These are phyloP conservation scores for Wilhelminamyces savonicus DNA, from an alignment of 805 yeast genomes.

Conservation along the genomic window DNA sequence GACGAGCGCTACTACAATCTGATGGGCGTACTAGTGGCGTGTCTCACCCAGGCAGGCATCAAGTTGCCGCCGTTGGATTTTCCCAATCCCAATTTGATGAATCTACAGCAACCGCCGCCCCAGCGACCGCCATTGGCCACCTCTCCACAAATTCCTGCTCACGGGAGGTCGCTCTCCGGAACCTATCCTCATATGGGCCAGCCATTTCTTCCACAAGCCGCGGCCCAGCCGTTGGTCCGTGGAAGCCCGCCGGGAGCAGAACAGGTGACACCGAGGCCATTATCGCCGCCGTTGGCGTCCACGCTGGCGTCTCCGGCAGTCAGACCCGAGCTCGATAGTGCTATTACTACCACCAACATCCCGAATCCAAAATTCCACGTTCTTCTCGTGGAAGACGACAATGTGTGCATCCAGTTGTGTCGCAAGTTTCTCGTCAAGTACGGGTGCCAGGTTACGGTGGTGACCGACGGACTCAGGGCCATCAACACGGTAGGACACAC, in stretches of 20 bases:
- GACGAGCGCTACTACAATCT: conserved; percentile 53
- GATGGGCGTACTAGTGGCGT: conserved; percentile 42
- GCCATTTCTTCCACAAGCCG: no score
- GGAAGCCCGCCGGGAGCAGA: no score
- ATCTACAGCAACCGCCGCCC: conserved; percentile 2
- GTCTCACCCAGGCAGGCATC: conserved; percentile 54
- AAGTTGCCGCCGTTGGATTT: conserved; percentile 60
- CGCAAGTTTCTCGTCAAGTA: conserved; percentile 75
- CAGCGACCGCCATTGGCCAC: conserved; percentile 1
- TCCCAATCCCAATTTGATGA: conserved; percentile 33
- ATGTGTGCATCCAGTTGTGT: conserved; percentile 76
- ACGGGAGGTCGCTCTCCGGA: no score
- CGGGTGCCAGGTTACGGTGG: conserved; percentile 91
- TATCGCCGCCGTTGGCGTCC: conserved; percentile 8
- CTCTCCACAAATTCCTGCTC: no score
- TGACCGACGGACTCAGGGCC: conserved; percentile 87
- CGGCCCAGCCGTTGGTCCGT: no score
- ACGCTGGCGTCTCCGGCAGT: conserved; percentile 9
- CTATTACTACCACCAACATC: conserved; percentile 8
- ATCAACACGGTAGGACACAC: conserved; percentile 67
- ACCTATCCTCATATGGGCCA: no score
- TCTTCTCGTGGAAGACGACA: conserved; percentile 73
- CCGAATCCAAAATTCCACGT: conserved; percentile 57
- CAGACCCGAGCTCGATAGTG: no score
- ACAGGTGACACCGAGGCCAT: conserved; percentile 10